These are phyloP conservation scores for Phyllosticta citrichinensis DNA, from an alignment of 2,329 filamentous ascomycete species.

Conservation along the genomic window DNA sequence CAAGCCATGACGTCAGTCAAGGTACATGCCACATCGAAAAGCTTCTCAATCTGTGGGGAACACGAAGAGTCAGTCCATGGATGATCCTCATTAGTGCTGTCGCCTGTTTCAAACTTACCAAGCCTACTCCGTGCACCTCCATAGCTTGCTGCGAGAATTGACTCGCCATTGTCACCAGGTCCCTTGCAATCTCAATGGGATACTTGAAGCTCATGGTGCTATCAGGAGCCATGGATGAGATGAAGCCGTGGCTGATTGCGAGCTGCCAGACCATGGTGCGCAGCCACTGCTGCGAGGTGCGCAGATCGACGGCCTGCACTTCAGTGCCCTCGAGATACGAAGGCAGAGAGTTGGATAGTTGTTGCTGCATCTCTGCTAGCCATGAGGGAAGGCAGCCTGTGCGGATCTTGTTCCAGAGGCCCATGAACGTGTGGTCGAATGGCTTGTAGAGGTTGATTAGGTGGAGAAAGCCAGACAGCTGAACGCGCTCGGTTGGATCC, in stretches of 20 bases:
- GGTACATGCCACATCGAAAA: constrained; percentile 66
- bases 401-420: constrained; percentile 52
- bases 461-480: constrained; percentile 49
- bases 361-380: constrained; percentile 39
- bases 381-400: constrained; percentile 36
- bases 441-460: constrained; percentile 52
- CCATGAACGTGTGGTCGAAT: constrained; percentile 54
- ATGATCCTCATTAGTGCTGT: neutral
- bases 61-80: constrained; percentile 1
- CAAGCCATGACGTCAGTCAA: constrained; percentile 63
- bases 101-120: constrained; percentile 45
- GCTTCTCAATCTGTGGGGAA: constrained; percentile 56
- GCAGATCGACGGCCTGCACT: constrained; percentile 58
- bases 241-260: constrained; percentile 54
- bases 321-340: constrained; percentile 50
- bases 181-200: constrained; percentile 51
- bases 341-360: constrained; percentile 44
- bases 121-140: constrained; percentile 62
- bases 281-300: constrained; percentile 62
- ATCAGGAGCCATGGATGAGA: constrained; percentile 50
- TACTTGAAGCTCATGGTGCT: constrained; percentile 53
- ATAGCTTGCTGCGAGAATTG: constrained; percentile 63
- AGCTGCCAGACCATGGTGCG: constrained; percentile 64
- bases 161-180: constrained; percentile 52
- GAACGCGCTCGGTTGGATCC: constrained; percentile 43